Base-by-base conservation (phyloP, 2,329 filamentous ascomycete species). In the Blumeria hordei region DNA sequence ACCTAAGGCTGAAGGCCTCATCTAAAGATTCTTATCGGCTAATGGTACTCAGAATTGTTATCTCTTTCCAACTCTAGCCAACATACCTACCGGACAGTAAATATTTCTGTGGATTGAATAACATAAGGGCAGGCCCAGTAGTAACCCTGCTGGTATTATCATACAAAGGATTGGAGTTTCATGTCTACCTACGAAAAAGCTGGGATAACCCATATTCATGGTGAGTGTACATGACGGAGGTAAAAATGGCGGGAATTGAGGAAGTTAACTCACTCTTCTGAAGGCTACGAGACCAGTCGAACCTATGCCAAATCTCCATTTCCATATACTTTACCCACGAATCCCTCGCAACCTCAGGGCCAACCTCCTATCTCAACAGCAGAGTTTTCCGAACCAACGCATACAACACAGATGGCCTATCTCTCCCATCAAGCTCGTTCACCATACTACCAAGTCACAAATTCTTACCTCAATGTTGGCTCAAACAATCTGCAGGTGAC, bases 131-230 rank as follows among this genome's bases (percentile, higher is more conserved):
- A 28, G 21, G 21, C 21, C 21, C 21, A 28, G 21, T 28, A 28
- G 21, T 28, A 28, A 28, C 21, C 21, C 21, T 28, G 21, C 21
- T 28, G 21, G 21, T 28, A 57, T 53, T 60, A 64, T 57, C 65
- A 63, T 57, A 62, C 63, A 45, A 62, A 59, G 57, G 61, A 61
- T 50, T 55, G 60, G 36, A 71, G 85, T 70, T 80, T 83, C 69
- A 88, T 88, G 83, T 83, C 85, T 68, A 81, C 81, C 70, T 88
- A 87, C 74, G 74, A 75, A 65, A 94, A 93, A 70, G 70, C 78
- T 57, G 79, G 83, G 68, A 74, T 80, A 69, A 74, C 82, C 68
- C 83, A 82, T 68, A 77, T 88, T 72, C 83, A 90, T 70, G 84
- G 88, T 93, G 73, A 72, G 86, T 81, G 57, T 58, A 54, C 51